These are phyloP conservation scores for Craterostigma plantagineum DNA, from an alignment of 257 asterid species.

Conservation along the genomic window DNA sequence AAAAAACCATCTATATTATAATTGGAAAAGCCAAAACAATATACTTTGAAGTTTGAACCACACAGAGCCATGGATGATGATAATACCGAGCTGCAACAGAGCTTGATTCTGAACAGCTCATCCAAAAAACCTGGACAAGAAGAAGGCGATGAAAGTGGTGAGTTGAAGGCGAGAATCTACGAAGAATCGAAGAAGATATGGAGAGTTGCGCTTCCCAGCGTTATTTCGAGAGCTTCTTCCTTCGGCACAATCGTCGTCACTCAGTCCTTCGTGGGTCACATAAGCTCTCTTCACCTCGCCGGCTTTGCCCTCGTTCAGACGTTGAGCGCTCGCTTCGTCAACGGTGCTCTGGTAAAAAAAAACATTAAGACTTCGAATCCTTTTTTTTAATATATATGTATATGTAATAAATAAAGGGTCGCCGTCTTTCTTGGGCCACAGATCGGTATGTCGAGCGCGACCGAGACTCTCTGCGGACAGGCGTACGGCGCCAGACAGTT, in stretches of 20 bases:
- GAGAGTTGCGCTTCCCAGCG: constrained; percentile 78
- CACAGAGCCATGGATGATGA: too few species aligned
- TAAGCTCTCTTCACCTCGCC: constrained; percentile 46
- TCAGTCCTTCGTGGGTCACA: constrained; percentile 58
- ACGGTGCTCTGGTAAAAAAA: constrained; percentile 46
- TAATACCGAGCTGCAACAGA: too few species aligned
- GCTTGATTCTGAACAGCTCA: too few species aligned
- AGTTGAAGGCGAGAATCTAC: constrained; percentile 27
- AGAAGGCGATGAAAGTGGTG: constrained; percentile 18
- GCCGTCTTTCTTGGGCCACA: constrained; percentile 7
- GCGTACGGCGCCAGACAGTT: constrained; percentile 78
- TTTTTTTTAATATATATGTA: too few species aligned
- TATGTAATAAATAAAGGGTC: too few species aligned
- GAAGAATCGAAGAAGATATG: constrained; percentile 68
- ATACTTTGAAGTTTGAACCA: too few species aligned
- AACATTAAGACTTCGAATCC: too few species aligned
- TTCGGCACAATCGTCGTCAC: constrained; percentile 56
- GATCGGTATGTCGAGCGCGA: constrained; percentile 97
- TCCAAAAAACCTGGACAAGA: not conserved
- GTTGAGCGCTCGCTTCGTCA: constrained; percentile 50
- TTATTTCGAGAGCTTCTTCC: constrained; percentile 48
- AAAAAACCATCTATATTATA: too few species aligned
- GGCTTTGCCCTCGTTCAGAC: constrained; percentile 67
- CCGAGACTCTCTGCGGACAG: constrained; percentile 93
- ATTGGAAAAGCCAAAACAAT: too few species aligned